Conservation (phyloP, 2,329 filamentous ascomycete species). For the Balansia obtecta region DNA sequence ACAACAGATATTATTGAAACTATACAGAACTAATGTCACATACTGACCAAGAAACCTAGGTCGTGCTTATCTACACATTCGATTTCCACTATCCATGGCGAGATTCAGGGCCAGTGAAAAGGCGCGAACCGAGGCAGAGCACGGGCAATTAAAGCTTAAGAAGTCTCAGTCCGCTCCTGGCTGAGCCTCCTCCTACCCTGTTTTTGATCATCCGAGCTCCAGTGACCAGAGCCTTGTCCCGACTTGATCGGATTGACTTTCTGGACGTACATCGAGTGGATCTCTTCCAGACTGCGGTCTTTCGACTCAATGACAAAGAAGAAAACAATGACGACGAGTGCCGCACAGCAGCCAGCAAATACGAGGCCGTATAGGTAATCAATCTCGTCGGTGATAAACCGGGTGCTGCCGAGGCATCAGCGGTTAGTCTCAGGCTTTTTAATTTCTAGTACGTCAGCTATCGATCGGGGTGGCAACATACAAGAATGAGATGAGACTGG, state of each 20-base stretch:
- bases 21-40: too few species aligned
- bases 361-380: constrained; percentile 60
- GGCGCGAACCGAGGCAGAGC: not conserved
- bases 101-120: not conserved
- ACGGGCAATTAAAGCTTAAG: not conserved
- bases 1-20: too few species aligned
- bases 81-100: not conserved
- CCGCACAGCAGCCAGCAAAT: constrained; percentile 55
- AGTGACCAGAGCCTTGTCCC: constrained; percentile 10
- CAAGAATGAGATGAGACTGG: constrained; percentile 33
- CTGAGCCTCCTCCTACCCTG: constrained; percentile 3
- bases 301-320: constrained; percentile 67
- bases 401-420: constrained; percentile 34
- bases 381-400: constrained; percentile 60
- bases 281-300: constrained; percentile 60
- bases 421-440: not conserved
- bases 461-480: constrained; percentile 13
- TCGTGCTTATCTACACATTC: not conserved
- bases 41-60: too few species aligned
- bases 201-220: constrained; percentile 9
- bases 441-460: not conserved
- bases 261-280: constrained; percentile 61
- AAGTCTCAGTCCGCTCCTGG: not conserved
- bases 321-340: constrained; percentile 53
- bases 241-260: constrained; percentile 37